Evolutionary conservation across 768 basidiomycete genomes (phyloP), one percentile per base, ranked within the genome.

Genomic region (Collybiopsis luxurians): DNA sequence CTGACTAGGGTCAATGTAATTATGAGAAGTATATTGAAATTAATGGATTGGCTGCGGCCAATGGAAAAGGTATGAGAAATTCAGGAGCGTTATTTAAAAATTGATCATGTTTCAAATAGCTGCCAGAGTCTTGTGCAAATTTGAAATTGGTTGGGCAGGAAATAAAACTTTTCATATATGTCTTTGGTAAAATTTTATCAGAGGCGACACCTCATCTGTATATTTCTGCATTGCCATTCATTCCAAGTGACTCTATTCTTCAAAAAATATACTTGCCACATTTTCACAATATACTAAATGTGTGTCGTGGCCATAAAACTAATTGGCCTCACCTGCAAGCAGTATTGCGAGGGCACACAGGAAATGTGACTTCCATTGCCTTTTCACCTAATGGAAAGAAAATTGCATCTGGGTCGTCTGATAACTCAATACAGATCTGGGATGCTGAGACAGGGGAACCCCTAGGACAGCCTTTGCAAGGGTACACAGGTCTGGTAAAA

Each of bases 381-480:
- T 81, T 80, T 66, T 79, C 80, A 61, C 79, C 79, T 0, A 67
- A 70, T 24, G 80, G 81, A 23, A 77, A 78, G 61, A 74, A 69
- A 61, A 71, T 82, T 30, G 71, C 81, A 5, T 81, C 79, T 0
- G 79, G 77, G 1, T 78, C 81, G 6, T 79, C 80, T 65, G 81
- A 83, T 71, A 76, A 79, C 61, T 79, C 78, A 7, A 69, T 81
- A 13, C 71, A 75, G 15, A 71, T 83, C 11, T 84, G 82, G 82
- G 80, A 82, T 62, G 66, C 79, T 7, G 62, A 65, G 28, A 73
- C 73, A 9, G 80, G 81, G 1, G 27, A 42, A 9, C 24, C 30
- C 12, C 45, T 58, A 23, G 39, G 10, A 9, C 51, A 40, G 42
- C 62, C 61, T n/a, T 52, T 68, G 15, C 42, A 40, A 24, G 60